Evolutionary conservation across 2,329 filamentous ascomycete genomes (phyloP).

Genomic region (Phyllosticta citribraziliensis): DNA sequence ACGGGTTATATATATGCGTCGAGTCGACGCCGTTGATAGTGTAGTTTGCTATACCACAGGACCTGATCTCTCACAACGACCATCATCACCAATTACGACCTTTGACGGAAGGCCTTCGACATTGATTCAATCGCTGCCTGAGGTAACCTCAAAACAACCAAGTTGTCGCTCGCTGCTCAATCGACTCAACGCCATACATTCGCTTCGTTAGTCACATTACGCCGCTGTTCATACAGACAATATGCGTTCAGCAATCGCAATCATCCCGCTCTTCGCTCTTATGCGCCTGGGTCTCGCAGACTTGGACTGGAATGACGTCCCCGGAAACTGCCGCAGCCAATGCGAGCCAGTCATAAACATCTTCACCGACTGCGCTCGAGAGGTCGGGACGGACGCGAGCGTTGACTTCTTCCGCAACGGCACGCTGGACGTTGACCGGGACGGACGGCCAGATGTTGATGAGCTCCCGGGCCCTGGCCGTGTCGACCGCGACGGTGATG

Average conservation of each 20-base stretch:
- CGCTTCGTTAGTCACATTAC: background rate
- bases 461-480: background rate
- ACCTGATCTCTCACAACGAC: background rate
- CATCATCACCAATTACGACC: background rate
- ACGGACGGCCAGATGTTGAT: background rate
- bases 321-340: slow-evolving; percentile 19
- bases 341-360: slow-evolving; percentile 19
- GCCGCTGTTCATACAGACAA: background rate
- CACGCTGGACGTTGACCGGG: background rate
- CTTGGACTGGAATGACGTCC: slow-evolving; percentile 22
- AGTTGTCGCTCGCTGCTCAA: background rate
- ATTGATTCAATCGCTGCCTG: background rate
- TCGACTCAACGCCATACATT: background rate
- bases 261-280: slow-evolving; percentile 1
- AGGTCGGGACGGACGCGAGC: slow-evolving; percentile 13
- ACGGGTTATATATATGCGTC: background rate
- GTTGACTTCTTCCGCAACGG: background rate
- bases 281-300: slow-evolving; percentile 11
- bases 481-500: background rate
- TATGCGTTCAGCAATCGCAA: slow-evolving; percentile 1
- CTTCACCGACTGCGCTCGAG: slow-evolving; percentile 18
- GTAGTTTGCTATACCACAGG: background rate
- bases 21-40: background rate
- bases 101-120: background rate
- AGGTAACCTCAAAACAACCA: background rate